Percentiles rank a stretch among this genome's conserved stretches.
Conservation (phyloP, 176 grass and related monocot species). For the Cymbopogon citratus region DNA sequence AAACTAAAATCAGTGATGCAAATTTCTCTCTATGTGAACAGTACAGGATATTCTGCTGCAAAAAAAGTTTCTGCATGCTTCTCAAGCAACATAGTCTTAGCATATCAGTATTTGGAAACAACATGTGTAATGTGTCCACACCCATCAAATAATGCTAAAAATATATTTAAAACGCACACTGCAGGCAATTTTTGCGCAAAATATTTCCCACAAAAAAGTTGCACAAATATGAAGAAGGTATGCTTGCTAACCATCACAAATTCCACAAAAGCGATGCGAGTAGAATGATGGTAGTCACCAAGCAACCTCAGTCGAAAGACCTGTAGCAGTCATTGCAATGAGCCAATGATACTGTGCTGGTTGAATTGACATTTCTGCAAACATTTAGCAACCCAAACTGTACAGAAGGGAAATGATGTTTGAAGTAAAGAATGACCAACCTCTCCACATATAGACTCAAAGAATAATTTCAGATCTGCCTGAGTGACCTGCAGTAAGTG, state of each 20-base stretch:
- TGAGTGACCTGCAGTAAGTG: conserved; percentile 67
- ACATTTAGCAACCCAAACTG: not conserved
- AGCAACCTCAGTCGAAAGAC: conserved; percentile 92
- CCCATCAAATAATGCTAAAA: not conserved
- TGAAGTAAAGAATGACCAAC: conserved; percentile 40
- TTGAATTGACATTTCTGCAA: conserved; percentile 15
- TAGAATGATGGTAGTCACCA: conserved; percentile 97
- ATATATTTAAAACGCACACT: not conserved
- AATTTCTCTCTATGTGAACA: not conserved
- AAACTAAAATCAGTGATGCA: not conserved
- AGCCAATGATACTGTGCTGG: not conserved
- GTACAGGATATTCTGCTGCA: not conserved
- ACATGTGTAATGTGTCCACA: not conserved
- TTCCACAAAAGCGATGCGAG: conserved; percentile 96
- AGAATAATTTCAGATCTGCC: conserved; percentile 97
- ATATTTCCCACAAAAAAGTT: not conserved
- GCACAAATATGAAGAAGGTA: not conserved
- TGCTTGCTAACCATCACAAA: conserved; percentile 88
- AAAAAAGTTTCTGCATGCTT: not conserved
- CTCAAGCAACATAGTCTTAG: not conserved
- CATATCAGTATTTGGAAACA: not conserved
- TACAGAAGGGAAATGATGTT: not conserved
- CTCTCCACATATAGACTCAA: conserved; percentile 87
- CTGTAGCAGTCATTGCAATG: conserved; percentile 36
- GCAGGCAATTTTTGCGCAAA: not conserved